A percentile compares a stretch with the other conserved stretches of the same genome.
These are phyloP conservation scores for Populus hybrid DNA, from an alignment of 441 rosid species.

Conservation along the genomic window DNA sequence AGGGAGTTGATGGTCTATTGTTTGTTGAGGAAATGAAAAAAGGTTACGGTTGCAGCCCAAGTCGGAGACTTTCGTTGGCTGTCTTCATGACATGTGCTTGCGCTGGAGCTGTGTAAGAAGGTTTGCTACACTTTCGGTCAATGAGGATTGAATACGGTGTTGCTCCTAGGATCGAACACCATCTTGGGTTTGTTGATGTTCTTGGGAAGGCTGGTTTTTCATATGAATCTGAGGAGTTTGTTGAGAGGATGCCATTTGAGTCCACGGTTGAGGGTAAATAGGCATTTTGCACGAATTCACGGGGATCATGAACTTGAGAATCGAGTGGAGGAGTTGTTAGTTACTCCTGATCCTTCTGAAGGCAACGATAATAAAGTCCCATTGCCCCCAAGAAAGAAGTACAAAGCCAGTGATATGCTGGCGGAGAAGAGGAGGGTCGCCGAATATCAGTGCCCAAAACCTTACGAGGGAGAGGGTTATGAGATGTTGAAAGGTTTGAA, in stretches of 20 bases:
- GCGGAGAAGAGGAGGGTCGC: conserved; percentile 44
- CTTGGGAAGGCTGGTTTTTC: conserved; percentile 51
- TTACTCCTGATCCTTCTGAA: conserved; percentile 35
- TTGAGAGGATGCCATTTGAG: conserved; percentile 49
- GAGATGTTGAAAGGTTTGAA: conserved; percentile 42
- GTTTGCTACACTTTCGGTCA: conserved; percentile 37
- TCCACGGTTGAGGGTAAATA: conserved; percentile 33
- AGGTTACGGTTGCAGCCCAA: conserved; percentile 29
- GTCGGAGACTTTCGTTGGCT: conserved; percentile 39
- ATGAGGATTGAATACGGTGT: conserved; percentile 43
- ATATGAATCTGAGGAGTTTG: conserved; percentile 47
- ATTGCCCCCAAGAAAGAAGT: conserved; percentile 41
- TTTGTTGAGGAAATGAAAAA: conserved; percentile 55
- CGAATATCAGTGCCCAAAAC: conserved; percentile 35
- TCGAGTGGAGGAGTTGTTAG: conserved; percentile 40
- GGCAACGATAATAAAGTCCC: conserved; percentile 22
- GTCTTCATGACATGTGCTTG: conserved; percentile 50
- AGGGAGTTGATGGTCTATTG: conserved; percentile 44
- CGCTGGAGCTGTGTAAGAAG: conserved; percentile 45
- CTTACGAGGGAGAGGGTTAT: conserved; percentile 37
- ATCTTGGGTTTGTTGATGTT: conserved; percentile 40
- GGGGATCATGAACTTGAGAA: conserved; percentile 63
- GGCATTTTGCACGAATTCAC: conserved; percentile 41
- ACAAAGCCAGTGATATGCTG: conserved; percentile 45
- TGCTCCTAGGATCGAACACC: conserved; percentile 44